Base-by-base conservation (phyloP, 441 rosid species). In the Melastoma candidum region DNA sequence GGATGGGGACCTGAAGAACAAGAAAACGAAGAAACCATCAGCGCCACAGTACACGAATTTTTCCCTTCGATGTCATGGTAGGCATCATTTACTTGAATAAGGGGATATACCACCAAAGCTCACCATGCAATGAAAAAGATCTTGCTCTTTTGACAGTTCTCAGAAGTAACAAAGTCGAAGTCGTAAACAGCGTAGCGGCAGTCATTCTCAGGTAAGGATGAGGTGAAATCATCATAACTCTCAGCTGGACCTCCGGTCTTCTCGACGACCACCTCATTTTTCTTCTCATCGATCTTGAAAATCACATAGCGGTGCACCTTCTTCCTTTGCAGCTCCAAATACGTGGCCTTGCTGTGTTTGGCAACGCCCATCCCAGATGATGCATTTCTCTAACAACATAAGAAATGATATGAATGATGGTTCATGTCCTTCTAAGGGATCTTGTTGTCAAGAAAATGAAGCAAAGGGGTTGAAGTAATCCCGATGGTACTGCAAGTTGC, bases 331-430 rank as follows among this genome's bases (percentile, higher is more conserved):
- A 89, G 75, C 59, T 89, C 97, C 58, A 59, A 54, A 49, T 67
- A 89, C 2, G 84, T 68, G 57, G 56, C 67, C 49, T 70, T 73
- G 78, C 87, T 78, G 58, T 74, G 69, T 11, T 82, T 88, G 48
- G 83, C 77, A 43, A 85, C 80, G 0, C 95, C 93, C 87, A 89
- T 79, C 39, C 90, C 95, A 2, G 95, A 82, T 6, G 82, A 58
- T 41, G 90, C 88, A 80, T 75, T 89, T 32, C 70, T 68, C 97
- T 86, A 60, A 44, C 45, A 13, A 24, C 44, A 27, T 11, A 14
- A 22, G 14, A 44, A 5, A 55, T 26, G 3, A 25, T 17, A 55
- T 29, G 3, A 29, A 29, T 29, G 7, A 29, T 29, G 7, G 3
- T 29, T 29, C 36, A 29, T 3, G 3, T 29, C 36, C 36, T 29